Evolutionary conservation across 306 rosid species (phyloP), one percentile per base, ranked within the genome.

Genomic region (Quercus alba): DNA sequence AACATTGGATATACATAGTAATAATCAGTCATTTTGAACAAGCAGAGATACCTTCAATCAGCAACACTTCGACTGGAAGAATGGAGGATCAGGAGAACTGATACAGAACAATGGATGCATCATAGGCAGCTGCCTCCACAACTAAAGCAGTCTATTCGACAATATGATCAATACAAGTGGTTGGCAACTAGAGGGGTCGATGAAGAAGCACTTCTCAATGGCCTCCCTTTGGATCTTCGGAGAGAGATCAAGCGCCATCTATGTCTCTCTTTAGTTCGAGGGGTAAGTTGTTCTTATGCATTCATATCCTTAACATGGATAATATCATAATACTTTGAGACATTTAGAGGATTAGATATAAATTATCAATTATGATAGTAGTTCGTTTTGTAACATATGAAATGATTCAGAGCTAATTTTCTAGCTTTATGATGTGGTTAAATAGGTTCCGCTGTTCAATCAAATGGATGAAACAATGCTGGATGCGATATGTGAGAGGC

Each of bases 401-500:
- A 1, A 38, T 41, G 3, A 41, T 41, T 41, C 12, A 49, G 54
- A 49, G 15, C 54, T 49, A 49, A 49, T 49, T 10, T 49, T 10
- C 54, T 10, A 3, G 14, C 54, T 10, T 49, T 12, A 49, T 49
- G 17, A 46, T 46, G 3, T 46, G 15, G 6, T 46, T 49, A 13
- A 49, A 49, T 3, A 95, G 99, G 99, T 95, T 3, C 97, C 98
- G 0, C 76, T 93, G 74, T 91, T 95, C 70, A 93, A 93, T 77
- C 91, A 95, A 89, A 95, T 95, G 99, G 99, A 95, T 21, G 99
- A 95, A 85, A 86, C 93, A 70, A 93, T 89, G 94, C 89, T 91
- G 21, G 99, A 93, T 14, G 98, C 98, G 14, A 93, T 95, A 83
- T 95, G 99, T 49, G 98, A 95, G 82, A 86, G 99, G 78, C 87